phyloP scores from a whole-genome alignment of 192 early-diverging fungal species.

The Gonapodya sp. region DNA sequence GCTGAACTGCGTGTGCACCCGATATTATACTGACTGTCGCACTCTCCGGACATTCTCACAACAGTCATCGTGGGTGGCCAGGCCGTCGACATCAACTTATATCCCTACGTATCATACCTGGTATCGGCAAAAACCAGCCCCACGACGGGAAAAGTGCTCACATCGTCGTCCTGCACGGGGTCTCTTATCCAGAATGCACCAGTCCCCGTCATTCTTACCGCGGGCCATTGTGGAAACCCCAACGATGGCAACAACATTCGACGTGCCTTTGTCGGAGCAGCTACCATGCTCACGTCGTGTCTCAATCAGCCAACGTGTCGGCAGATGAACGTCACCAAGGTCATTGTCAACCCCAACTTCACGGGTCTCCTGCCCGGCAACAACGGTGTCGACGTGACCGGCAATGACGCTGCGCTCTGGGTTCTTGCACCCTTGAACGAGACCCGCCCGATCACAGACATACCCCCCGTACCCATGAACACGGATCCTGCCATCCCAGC shows the following conservation, averaged over 20 bases:
- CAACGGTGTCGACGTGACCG: background rate
- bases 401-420: background rate
- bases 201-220: background rate
- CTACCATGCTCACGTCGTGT: background rate
- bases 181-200: background rate
- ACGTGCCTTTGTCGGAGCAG: background rate
- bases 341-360: background rate
- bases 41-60: too few relatives aligned
- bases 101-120: background rate
- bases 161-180: background rate
- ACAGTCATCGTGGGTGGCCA: background rate
- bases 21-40: background rate
- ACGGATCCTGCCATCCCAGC: background rate
- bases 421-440: background rate
- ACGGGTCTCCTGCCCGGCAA: background rate
- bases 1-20: too few relatives aligned
- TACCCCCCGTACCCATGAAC: background rate
- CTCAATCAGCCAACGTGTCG: background rate
- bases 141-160: background rate
- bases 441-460: background rate
- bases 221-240: background rate
- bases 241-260: background rate
- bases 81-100: background rate
- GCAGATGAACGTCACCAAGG: background rate
- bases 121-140: background rate